Conservation (phyloP, 345 rosid species). For the Combretum micranthum region DNA sequence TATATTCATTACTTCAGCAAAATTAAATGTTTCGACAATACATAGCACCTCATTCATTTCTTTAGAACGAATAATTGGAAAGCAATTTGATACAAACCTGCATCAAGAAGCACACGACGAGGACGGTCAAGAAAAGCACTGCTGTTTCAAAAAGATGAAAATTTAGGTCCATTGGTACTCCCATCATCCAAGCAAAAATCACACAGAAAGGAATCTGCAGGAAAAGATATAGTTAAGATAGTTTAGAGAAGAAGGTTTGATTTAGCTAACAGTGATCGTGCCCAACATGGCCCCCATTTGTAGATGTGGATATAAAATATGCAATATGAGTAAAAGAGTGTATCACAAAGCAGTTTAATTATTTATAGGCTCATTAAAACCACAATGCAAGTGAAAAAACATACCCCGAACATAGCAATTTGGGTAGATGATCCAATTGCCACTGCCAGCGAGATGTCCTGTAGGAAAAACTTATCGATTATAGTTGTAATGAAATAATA, state of each 20-base stretch:
- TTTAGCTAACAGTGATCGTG: too few relatives aligned
- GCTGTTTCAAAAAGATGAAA: constrained; percentile 89
- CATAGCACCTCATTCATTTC: not conserved
- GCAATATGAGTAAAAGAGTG: too few relatives aligned
- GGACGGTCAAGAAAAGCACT: constrained; percentile 61
- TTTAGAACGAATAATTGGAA: not conserved
- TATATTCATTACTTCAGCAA: not conserved
- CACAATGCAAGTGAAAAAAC: constrained; percentile 8
- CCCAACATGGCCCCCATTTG: too few relatives aligned
- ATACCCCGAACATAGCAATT: constrained; percentile 91
- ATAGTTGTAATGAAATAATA: not conserved
- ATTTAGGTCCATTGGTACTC: constrained; percentile 69
- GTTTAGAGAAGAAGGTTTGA: too few relatives aligned
- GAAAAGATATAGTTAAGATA: too few relatives aligned
- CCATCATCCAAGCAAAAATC: constrained; percentile 78
- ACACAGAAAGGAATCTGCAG: constrained; percentile 76
- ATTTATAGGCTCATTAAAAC: too few relatives aligned
- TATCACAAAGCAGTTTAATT: too few relatives aligned
- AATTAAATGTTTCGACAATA: not conserved
- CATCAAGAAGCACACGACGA: constrained; percentile 73
- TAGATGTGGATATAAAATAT: too few relatives aligned
- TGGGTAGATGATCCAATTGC: constrained; percentile 98
- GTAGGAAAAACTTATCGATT: constrained; percentile 11
- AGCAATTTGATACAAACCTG: constrained; percentile 44
- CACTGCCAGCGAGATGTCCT: constrained; percentile 95